These are phyloP conservation scores for Apophysomyces sp. DNA, from an alignment of 371 early-diverging fungal genomes.

Conservation along the genomic window DNA sequence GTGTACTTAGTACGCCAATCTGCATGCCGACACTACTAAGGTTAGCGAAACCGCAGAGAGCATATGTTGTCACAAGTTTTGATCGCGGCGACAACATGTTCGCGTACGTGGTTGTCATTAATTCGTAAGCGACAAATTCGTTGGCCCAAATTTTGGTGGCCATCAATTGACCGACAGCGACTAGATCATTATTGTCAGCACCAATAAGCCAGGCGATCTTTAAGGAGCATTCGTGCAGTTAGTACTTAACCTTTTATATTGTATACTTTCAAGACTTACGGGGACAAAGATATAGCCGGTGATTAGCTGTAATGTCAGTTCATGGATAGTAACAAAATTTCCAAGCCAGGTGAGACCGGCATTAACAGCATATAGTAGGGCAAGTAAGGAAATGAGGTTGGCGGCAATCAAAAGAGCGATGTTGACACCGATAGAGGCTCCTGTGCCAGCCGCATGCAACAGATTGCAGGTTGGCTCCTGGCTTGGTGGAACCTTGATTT, in stretches of 20 bases:
- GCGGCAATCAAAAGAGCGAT: slow-evolving; percentile 76
- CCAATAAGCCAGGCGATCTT: slow-evolving; percentile 83
- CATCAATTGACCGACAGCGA: slow-evolving; percentile 71
- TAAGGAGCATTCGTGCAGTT: neutral
- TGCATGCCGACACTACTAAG: slow-evolving; percentile 87
- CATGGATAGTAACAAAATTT: slow-evolving; percentile 63
- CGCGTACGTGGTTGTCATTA: slow-evolving; percentile 33
- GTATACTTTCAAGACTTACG: neutral
- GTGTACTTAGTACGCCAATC: slow-evolving; percentile 75
- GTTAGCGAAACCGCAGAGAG: slow-evolving; percentile 91
- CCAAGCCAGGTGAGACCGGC: slow-evolving; percentile 77
- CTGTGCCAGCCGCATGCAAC: slow-evolving; percentile 85
- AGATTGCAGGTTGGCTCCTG: slow-evolving; percentile 60
- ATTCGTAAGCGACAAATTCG: slow-evolving; percentile 86
- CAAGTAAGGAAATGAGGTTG: slow-evolving; percentile 73
- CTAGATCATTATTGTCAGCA: slow-evolving; percentile 60
- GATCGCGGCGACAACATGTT: slow-evolving; percentile 43
- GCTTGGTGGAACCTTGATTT: slow-evolving; percentile 46
- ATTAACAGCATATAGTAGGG: slow-evolving; percentile 70
- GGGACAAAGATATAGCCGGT: slow-evolving; percentile 69
- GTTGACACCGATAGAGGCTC: slow-evolving; percentile 83
- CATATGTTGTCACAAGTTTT: slow-evolving; percentile 65
- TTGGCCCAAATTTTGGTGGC: slow-evolving; percentile 88
- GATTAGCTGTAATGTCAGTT: slow-evolving; percentile 66
- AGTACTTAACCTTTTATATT: neutral